Conservation (phyloP, 2,329 filamentous ascomycete species). For the Westerdykella ornata region DNA sequence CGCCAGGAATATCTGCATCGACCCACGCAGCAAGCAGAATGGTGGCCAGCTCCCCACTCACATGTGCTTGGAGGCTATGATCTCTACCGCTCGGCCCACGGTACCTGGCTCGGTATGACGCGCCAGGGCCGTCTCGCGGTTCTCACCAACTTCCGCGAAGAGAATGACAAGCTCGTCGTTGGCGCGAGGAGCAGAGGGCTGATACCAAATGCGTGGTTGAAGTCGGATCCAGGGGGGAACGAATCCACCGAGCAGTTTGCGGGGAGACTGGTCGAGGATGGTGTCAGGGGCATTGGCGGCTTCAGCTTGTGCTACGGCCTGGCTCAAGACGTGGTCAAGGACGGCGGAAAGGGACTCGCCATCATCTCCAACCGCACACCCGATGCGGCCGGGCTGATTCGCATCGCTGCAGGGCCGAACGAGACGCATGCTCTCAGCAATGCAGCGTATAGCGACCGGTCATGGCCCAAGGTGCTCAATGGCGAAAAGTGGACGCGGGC, state of each 20-base stretch:
- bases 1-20: constrained; percentile 55
- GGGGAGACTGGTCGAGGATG: constrained; percentile 48
- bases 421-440: constrained; percentile 58
- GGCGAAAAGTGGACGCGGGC: constrained; percentile 50
- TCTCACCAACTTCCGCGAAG: constrained; percentile 59
- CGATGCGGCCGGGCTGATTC: constrained; percentile 45
- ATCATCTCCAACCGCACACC: constrained; percentile 58
- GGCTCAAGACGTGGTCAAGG: constrained; percentile 40
- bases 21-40: constrained; percentile 53
- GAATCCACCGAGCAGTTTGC: constrained; percentile 49
- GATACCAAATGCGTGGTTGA: constrained; percentile 56
- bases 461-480: constrained; percentile 56
- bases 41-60: constrained; percentile 52
- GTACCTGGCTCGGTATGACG: constrained; percentile 60
- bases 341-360: constrained; percentile 40
- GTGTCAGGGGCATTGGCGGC: constrained; percentile 54
- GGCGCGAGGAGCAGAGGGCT: constrained; percentile 50
- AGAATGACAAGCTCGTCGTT: constrained; percentile 38
- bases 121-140: constrained; percentile 55
- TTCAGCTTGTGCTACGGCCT: constrained; percentile 57
- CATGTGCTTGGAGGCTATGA: constrained; percentile 57
- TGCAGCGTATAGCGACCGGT: constrained; percentile 51
- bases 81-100: constrained; percentile 52
- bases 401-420: constrained; percentile 44
- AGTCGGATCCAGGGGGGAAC: constrained; percentile 28